Conservation (phyloP, 805 yeast genomes). For the Sugiyamaella marilandica region DNA sequence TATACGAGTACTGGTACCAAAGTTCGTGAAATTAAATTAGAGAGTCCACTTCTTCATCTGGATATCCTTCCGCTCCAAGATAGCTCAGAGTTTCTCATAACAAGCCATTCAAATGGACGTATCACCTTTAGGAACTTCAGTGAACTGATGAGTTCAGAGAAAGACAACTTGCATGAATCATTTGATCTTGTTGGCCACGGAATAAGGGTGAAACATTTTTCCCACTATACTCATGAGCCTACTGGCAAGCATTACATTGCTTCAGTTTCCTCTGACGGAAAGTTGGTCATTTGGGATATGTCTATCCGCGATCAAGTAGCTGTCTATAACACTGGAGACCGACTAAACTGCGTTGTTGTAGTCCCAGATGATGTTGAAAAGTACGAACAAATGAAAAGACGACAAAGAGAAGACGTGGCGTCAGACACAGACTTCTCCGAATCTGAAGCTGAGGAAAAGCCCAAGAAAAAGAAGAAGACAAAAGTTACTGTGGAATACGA, state of each 20-base stretch:
- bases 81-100: constrained; percentile 51
- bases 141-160: constrained; percentile 23
- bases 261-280: constrained; percentile 90
- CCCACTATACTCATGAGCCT: constrained; percentile 32
- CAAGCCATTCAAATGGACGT: constrained; percentile 69
- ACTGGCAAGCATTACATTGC: constrained; percentile 48
- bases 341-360: constrained; percentile 79
- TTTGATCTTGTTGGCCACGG: constrained; percentile 75
- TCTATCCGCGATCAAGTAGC: constrained; percentile 71
- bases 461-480: constrained; percentile 17
- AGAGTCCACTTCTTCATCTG: constrained; percentile 60
- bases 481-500: constrained; percentile 23
- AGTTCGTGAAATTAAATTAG: constrained; percentile 40
- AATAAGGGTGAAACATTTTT: constrained; percentile 75
- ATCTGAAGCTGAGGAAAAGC: constrained; percentile 20
- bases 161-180: constrained; percentile 24
- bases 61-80: constrained; percentile 43
- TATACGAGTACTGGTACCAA: constrained; percentile 64
- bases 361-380: constrained; percentile 73
- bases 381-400: constrained; percentile 59
- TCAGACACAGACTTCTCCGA: constrained; percentile 24
- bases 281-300: constrained; percentile 85
- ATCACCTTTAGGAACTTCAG: constrained; percentile 52
- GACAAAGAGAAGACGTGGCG: constrained; percentile 66
- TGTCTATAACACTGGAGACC: constrained; percentile 83